phyloP scores from a whole-genome alignment of 768 basidiomycete species.

The Crassisporium funariophilum region DNA sequence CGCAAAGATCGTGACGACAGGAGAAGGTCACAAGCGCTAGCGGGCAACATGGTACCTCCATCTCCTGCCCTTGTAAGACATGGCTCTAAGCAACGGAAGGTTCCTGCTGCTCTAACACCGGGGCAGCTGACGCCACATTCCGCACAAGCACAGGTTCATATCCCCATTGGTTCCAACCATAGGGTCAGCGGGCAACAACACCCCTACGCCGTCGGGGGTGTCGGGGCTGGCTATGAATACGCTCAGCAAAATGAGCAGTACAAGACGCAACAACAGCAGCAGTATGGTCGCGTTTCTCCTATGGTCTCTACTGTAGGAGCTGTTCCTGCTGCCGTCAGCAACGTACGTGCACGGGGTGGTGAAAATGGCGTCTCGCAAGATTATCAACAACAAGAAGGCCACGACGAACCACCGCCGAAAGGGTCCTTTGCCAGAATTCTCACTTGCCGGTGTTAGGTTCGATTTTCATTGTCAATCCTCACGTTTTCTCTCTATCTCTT shows the following conservation, averaged over 20 bases:
- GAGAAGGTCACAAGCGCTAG: constrained; percentile 60
- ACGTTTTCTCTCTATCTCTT: constrained; percentile 22
- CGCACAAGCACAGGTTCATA: constrained; percentile 72
- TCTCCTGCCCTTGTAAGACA: constrained; percentile 80
- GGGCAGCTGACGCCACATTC: constrained; percentile 73
- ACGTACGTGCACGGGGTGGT: constrained; percentile 69
- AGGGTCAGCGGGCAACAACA: constrained; percentile 59
- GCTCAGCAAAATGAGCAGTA: constrained; percentile 58
- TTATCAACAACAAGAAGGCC: constrained; percentile 56
- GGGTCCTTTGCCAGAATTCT: constrained; percentile 65
- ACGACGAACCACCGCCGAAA: constrained; percentile 54
- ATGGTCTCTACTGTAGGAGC: constrained; percentile 75
- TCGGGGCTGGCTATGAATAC: constrained; percentile 62
- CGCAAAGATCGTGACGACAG: constrained; percentile 70
- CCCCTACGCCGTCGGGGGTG: constrained; percentile 66
- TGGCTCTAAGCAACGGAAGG: constrained; percentile 71
- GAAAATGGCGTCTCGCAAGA: constrained; percentile 63
- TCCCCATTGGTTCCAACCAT: constrained; percentile 61
- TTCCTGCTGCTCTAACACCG: constrained; percentile 60
- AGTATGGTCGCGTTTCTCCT: constrained; percentile 80
- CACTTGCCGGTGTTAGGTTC: constrained; percentile 74
- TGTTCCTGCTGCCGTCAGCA: constrained; percentile 72
- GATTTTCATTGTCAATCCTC: constrained; percentile 23
- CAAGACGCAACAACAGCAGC: constrained; percentile 48
- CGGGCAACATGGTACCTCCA: constrained; percentile 63